These are phyloP conservation scores for Rhizopus delemar DNA, from an alignment of 371 early-diverging fungal species.

Conservation along the genomic window DNA sequence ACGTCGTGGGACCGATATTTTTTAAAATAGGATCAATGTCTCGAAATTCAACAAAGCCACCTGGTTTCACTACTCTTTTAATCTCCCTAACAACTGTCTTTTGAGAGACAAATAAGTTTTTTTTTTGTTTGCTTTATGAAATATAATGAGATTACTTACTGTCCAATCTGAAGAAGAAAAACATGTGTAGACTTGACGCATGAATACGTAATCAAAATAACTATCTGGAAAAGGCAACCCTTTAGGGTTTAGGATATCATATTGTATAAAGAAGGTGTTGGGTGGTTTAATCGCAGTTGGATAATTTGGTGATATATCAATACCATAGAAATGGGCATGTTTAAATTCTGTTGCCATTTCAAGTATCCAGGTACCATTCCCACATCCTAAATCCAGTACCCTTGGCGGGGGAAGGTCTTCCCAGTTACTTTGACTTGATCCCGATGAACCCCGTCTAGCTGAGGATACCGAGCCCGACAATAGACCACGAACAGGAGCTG, in stretches of 20 bases:
- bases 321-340: slow-evolving; percentile 34
- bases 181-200: slow-evolving; percentile 46
- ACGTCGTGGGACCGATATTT: slow-evolving; percentile 52
- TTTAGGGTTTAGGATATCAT: slow-evolving; percentile 28
- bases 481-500: slow-evolving; percentile 39
- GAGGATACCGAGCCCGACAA: slow-evolving; percentile 13
- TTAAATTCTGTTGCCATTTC: slow-evolving; percentile 36
- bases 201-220: slow-evolving; percentile 41
- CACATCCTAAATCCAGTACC: slow-evolving; percentile 41
- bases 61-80: slow-evolving; percentile 54
- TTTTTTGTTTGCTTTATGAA: no score
- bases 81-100: slow-evolving; percentile 29
- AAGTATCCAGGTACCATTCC: slow-evolving; percentile 40
- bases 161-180: slow-evolving; percentile 37
- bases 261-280: slow-evolving; percentile 31
- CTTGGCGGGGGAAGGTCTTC: slow-evolving; percentile 16
- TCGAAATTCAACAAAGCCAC: slow-evolving; percentile 55
- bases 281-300: slow-evolving; percentile 37
- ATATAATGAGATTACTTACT: slow-evolving; percentile 19
- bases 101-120: background rate
- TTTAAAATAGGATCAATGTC: slow-evolving; percentile 54
- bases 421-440: slow-evolving; percentile 1
- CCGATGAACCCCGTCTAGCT: slow-evolving; percentile 16
- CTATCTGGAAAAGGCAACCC: slow-evolving; percentile 26
- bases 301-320: slow-evolving; percentile 42